Base-by-base conservation (phyloP, 2,329 filamentous ascomycete species). In the Xylariaceae sp. region DNA sequence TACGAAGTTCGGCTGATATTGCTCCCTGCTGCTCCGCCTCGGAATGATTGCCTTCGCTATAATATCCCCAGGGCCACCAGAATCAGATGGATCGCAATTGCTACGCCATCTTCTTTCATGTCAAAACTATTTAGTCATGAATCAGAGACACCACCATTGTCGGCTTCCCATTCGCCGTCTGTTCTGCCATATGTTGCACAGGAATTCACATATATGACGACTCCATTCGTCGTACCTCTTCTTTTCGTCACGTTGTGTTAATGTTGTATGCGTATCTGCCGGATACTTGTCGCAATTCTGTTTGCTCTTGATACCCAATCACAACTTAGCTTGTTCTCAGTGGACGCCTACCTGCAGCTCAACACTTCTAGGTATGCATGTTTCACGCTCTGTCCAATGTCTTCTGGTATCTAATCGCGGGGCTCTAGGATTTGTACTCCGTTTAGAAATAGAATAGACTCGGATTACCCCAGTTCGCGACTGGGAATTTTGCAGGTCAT, bases 281-380 rank as follows among this genome's bases (percentile, higher is more conserved):
- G 19, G 36, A 17, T n/a, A 42, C 37, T 26, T 47, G 37, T 47
- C 41, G 33, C 38, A 41, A 16, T 42, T 44, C 44, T 26, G 42
- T 51, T 50, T 40, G 42, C 36, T 52, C 19, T 48, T 38, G 37
- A 47, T 43, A 48, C 39, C 53, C 47, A 51, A 48, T 49, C 52
- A 52, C 41, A 47, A 32, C 37, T 37, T 15, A n/a, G 12, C 38
- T 18, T 22, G 37, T 32, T 45, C 35, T 45, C 41, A 47, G 46
- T 49, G 34, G 42, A 49, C 51, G 47, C 45, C 42, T 47, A 51
- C 49, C 34, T 52, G 47, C 51, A 52, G 44, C 49, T 38, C 49
- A 33, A 18, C 39, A 47, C 43, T n/a, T n/a, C n/a, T 46, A 52
- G 43, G 48, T 53, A 48, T 53, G 47, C 47, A 46, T 50, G 48